A percentile compares a stretch with the other conserved stretches of the same genome.
These are phyloP conservation scores for Paecilomyces sp. DNA, from an alignment of 2,329 filamentous ascomycete species.

Conservation along the genomic window DNA sequence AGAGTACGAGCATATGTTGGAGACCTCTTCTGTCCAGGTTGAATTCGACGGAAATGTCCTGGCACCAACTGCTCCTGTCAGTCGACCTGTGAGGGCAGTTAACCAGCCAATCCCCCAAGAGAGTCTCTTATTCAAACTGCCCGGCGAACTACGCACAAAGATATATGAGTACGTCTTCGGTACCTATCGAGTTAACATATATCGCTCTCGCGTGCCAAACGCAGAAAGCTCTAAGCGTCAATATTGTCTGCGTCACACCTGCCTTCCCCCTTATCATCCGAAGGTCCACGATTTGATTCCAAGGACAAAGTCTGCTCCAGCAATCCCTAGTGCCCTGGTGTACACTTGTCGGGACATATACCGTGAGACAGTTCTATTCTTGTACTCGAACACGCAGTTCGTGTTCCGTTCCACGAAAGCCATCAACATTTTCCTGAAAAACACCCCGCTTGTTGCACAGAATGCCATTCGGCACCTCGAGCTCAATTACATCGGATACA, in stretches of 20 bases:
- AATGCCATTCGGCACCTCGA: slow-evolving; percentile 40
- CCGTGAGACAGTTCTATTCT: slow-evolving; percentile 56
- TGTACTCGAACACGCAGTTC: slow-evolving; percentile 43
- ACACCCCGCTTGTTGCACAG: slow-evolving; percentile 50
- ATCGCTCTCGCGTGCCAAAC: slow-evolving; percentile 33
- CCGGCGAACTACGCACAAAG: slow-evolving; percentile 61
- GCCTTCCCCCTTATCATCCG: slow-evolving; percentile 24
- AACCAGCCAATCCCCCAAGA: neutral
- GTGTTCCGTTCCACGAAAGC: slow-evolving; percentile 12
- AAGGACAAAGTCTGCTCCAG: neutral
- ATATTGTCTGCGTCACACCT: slow-evolving; percentile 53
- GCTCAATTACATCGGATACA: slow-evolving; percentile 17
- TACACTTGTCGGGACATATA: slow-evolving; percentile 56
- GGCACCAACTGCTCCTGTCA: neutral
- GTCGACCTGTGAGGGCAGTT: neutral
- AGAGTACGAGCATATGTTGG: neutral
- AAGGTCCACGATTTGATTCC: slow-evolving; percentile 3
- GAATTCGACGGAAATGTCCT: neutral
- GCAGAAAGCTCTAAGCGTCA: slow-evolving; percentile 65
- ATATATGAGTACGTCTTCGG: slow-evolving; percentile 61
- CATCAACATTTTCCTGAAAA: slow-evolving; percentile 20
- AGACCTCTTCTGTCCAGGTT: neutral
- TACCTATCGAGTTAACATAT: slow-evolving; percentile 11
- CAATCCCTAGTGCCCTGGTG: slow-evolving; percentile 45
- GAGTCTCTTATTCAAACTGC: slow-evolving; percentile 62